Base-by-base conservation (phyloP, 2,329 filamentous ascomycete genomes). In the Cladosporium velox region DNA sequence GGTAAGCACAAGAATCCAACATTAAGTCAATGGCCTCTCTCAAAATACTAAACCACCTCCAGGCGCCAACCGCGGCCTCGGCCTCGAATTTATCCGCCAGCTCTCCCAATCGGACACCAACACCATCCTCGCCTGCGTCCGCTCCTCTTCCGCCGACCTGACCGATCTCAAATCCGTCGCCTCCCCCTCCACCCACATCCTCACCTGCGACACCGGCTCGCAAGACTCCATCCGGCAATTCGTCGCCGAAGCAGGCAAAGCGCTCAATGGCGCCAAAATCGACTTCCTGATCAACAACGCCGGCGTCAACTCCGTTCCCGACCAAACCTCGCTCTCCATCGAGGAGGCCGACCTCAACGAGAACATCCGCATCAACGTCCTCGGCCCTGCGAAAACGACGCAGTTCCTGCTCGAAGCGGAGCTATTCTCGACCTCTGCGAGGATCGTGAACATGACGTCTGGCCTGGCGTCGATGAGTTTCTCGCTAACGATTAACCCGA, bases 51-150 rank as follows among this genome's bases (percentile, higher is more conserved):
- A 76, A 75, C 69, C 67, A 80, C 59, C 5, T 21, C 72, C 81
- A 30, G 80, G 80, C 66, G 79, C 80, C 51, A 80, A 78, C 65
- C 76, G 79, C 71, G 80, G 80, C 63, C 80, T 82, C 70, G 83
- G 83, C 35, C 77, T 84, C 55, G 83, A 85, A 68, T 84, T 85
- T 67, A 80, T 83, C 52, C 79, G 81, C 54, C 83, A 85, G 70
- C 74, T 85, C 61, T 71, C 78, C 41, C 54, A 67, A 11, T 67
- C 77, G 35, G 65, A 71, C 0, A 62, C 69, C 57, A 78, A 77
- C 67, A 79, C 71, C 61, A 76, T 82, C 66, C 77, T 82, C 65
- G 76, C 79, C n/a, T 75, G 71, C 60, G 76, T 78, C 1, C 80
- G 80, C 59, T 77, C 76, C 47, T 55, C 67, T 8, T 70, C 72